Percentiles rank a stretch among this genome's conserved stretches.
These are phyloP conservation scores for Austroboletus niveus DNA, from an alignment of 1,284 basidiomycete species.

Conservation along the genomic window DNA sequence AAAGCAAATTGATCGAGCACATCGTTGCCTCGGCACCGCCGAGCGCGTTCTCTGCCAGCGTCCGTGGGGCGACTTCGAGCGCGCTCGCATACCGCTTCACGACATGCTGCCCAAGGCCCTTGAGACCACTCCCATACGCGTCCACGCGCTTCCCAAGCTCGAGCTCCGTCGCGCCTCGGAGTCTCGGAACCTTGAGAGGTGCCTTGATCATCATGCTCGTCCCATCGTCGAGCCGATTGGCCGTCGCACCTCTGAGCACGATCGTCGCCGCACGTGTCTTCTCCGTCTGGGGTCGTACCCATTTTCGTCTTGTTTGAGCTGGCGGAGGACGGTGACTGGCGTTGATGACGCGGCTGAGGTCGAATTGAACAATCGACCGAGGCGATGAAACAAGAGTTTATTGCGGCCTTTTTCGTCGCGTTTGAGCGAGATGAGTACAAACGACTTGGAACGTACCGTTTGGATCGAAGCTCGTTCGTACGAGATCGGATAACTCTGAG, in stretches of 20 bases:
- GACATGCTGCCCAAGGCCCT: constrained; percentile 92
- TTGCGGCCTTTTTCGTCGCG: constrained; percentile 66
- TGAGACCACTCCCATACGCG: constrained; percentile 83
- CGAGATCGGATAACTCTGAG: constrained; percentile 90
- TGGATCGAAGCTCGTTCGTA: constrained; percentile 94
- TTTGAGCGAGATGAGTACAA: no score
- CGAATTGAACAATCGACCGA: constrained; percentile 96
- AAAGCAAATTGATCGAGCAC: constrained; percentile 46
- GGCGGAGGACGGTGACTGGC: constrained; percentile 93
- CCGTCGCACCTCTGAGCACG: constrained; percentile 95
- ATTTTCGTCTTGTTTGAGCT: constrained; percentile 63
- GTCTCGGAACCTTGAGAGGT: constrained; percentile 83
- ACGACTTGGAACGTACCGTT: constrained; percentile 52
- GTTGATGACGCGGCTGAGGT: no score
- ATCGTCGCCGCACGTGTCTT: constrained; percentile 88
- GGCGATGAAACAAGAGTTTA: constrained; percentile 95
- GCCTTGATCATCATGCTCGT: constrained; percentile 97
- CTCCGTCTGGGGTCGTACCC: constrained; percentile 58
- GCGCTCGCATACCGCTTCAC: constrained; percentile 92
- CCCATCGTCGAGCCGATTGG: constrained; percentile 94
- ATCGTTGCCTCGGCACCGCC: constrained; percentile 93
- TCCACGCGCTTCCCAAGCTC: constrained; percentile 87
- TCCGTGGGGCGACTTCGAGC: constrained; percentile 91
- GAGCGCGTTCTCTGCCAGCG: constrained; percentile 92
- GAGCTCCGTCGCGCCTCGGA: constrained; percentile 93